Evolutionary conservation across 164 flowering plant species (phyloP).

Genomic region (Brasenia schreberi): DNA sequence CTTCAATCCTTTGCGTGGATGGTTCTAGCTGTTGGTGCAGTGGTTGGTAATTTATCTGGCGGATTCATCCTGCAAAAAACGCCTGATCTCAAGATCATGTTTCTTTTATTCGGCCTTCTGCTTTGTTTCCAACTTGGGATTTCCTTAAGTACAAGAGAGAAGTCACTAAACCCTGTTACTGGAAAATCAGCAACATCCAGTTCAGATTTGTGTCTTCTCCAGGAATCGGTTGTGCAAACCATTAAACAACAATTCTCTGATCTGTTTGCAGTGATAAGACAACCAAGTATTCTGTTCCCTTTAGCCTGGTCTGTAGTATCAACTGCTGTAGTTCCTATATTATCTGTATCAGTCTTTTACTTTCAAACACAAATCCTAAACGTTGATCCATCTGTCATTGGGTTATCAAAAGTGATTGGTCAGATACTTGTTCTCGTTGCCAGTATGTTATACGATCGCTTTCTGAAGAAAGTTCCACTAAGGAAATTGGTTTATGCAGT

Average conservation of each 20-base stretch:
- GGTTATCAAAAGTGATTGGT: constrained; percentile 67
- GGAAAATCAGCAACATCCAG: not conserved
- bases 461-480: constrained; percentile 48
- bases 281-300: constrained; percentile 38
- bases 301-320: constrained; percentile 71
- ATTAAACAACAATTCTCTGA: constrained; percentile 35
- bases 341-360: constrained; percentile 78
- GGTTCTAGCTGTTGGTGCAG: constrained; percentile 72
- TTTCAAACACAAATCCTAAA: constrained; percentile 69
- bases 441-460: constrained; percentile 46
- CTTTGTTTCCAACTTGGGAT: constrained; percentile 46
- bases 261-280: constrained; percentile 31
- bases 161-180: constrained; percentile 24
- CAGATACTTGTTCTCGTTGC: constrained; percentile 53
- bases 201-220: constrained; percentile 8
- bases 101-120: constrained; percentile 33
- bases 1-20: constrained; percentile 79
- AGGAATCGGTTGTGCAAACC: constrained; percentile 22
- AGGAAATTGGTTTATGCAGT: constrained; percentile 35
- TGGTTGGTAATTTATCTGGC: constrained; percentile 69
- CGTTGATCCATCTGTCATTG: constrained; percentile 61
- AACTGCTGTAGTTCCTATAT: constrained; percentile 51
- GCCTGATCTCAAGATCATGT: constrained; percentile 41
- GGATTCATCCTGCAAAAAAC: constrained; percentile 38
- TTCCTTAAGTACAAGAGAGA: constrained; percentile 43